Percentiles rank a stretch among this genome's conserved stretches.
These are phyloP conservation scores for Pichia cephalocereana DNA, from an alignment of 805 yeast genomes.

Conservation along the genomic window DNA sequence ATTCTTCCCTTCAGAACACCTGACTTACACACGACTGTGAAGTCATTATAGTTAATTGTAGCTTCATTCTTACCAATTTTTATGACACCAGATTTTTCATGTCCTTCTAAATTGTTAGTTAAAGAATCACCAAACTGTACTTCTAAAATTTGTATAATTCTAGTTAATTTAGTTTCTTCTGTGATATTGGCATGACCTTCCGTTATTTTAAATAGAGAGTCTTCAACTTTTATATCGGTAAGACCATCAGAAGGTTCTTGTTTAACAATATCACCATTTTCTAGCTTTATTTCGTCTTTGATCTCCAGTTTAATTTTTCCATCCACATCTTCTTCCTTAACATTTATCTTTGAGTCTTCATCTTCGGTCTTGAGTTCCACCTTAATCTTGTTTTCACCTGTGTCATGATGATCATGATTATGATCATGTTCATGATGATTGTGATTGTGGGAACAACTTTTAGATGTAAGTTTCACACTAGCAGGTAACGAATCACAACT, in stretches of 20 bases:
- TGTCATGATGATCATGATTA: neutral
- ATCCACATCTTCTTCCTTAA: neutral
- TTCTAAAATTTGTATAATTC: constrained; percentile 52
- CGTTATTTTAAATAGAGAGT: neutral
- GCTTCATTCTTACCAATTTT: constrained; percentile 74
- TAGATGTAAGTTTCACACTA: constrained; percentile 78
- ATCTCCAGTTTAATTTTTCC: constrained; percentile 6
- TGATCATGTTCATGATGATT: constrained; percentile 14
- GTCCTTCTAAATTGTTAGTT: constrained; percentile 29
- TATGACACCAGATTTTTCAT: constrained; percentile 40
- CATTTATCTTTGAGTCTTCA: neutral
- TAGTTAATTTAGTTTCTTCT: constrained; percentile 32
- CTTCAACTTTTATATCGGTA: neutral
- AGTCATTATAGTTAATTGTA: constrained; percentile 48
- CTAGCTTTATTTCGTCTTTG: neutral
- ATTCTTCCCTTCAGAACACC: constrained; percentile 75
- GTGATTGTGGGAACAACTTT: constrained; percentile 37
- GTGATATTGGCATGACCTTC: constrained; percentile 6
- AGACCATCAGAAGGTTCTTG: neutral
- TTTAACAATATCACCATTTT: neutral
- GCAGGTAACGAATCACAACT: constrained; percentile 94
- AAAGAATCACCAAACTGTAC: constrained; percentile 88
- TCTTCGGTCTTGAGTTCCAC: neutral
- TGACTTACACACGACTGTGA: constrained; percentile 63
- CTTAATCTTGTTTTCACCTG: neutral